These are phyloP conservation scores for Pseudozyma pruni DNA, from an alignment of 1,284 basidiomycete species.

Conservation along the genomic window DNA sequence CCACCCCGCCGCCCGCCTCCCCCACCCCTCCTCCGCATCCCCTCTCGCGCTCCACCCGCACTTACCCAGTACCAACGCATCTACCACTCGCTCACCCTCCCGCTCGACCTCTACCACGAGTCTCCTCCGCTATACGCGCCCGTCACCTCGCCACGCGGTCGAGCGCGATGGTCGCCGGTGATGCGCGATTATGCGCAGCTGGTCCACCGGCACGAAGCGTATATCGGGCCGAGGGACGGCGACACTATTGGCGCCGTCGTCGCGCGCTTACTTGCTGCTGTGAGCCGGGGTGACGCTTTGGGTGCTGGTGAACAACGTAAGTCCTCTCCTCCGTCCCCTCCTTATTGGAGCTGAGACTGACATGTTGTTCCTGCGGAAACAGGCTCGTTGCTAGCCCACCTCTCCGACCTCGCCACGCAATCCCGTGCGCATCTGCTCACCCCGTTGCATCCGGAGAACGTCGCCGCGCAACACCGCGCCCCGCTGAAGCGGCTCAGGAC, in stretches of 20 bases:
- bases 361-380: no score
- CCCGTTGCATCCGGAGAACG: slow-evolving; percentile 23
- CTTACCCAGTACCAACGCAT: slow-evolving; percentile 8
- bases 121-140: background rate
- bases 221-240: slow-evolving; percentile 2
- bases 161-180: background rate
- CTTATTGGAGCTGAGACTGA: no score
- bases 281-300: no score
- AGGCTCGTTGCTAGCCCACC: background rate
- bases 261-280: no score
- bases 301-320: no score
- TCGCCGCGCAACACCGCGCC: background rate
- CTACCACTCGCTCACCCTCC: background rate
- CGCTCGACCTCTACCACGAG: slow-evolving; percentile 2
- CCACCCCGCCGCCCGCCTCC: background rate
- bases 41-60: background rate
- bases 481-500: background rate
- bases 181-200: background rate
- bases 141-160: background rate
- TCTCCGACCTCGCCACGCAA: background rate
- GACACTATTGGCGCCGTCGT: background rate
- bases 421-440: background rate
- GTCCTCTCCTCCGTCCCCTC: no score
- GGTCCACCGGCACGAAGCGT: background rate
- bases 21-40: background rate